These are phyloP conservation scores for Pelargonium myrrhifolium DNA, from an alignment of 441 rosid species.

Conservation along the genomic window DNA sequence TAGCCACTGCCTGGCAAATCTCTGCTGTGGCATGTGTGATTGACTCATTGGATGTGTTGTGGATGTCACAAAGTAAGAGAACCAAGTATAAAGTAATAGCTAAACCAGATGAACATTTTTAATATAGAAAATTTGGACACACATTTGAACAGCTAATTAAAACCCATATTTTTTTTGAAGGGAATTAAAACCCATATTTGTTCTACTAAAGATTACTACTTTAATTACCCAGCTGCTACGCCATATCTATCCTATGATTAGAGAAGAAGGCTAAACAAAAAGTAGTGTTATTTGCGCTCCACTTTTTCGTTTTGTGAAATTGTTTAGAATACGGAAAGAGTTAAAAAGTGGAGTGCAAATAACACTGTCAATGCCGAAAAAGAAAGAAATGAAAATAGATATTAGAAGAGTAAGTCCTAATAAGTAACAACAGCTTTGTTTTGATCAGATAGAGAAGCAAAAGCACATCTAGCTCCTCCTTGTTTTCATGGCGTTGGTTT, in stretches of 20 bases:
- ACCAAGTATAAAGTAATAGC: background rate
- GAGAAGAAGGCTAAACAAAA: conserved; percentile 8
- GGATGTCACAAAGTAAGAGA: background rate
- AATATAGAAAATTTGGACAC: background rate
- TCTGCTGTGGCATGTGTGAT: background rate
- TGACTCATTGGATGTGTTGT: background rate
- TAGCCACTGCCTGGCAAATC: background rate
- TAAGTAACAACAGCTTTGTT: conserved; percentile 16
- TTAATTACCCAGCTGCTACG: conserved; percentile 13
- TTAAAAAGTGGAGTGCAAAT: conserved; percentile 50
- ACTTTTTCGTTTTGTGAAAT: too few relatives aligned
- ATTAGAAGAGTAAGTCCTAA: conserved; percentile 24
- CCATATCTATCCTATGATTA: conserved; percentile 28
- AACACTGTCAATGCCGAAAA: conserved; percentile 38
- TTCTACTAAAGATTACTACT: too few relatives aligned
- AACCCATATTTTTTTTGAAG: too few relatives aligned
- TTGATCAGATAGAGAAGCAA: background rate
- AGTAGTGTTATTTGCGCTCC: conserved; percentile 50
- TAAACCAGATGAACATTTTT: background rate
- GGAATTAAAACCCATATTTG: conserved; percentile 11
- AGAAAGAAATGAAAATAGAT: conserved; percentile 5
- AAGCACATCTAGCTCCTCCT: conserved; percentile 31
- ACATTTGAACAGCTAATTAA: background rate
- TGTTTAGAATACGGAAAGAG: too few relatives aligned
- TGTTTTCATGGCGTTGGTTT: conserved; percentile 28